Evolutionary conservation across 441 rosid genomes (phyloP), one percentile per base, ranked within the genome.

Genomic region (Viola pubescens): DNA sequence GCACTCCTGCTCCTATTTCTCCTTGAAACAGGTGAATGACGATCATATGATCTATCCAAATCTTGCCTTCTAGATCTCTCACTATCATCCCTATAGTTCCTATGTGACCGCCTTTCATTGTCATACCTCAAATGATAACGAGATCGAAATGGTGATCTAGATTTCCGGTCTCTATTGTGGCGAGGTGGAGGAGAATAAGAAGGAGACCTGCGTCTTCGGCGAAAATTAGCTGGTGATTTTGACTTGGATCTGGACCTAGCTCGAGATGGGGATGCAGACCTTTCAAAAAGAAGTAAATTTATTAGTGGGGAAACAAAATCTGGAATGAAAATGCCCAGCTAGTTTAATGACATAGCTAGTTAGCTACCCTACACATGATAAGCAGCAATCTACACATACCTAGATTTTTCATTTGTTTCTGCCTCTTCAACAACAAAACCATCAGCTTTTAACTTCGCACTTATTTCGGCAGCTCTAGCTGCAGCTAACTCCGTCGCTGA

Each of bases 401-500:
- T 84, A 46, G 96, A 80, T 72, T 88, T 81, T 66, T 52, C 70
- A 63, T 73, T 72, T 39, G 70, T 66, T 75, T 81, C 94, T 70
- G 76, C 74, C 64, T 86, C 99, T 58, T 84, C 95, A 46, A 45
- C 69, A 58, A 65, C 82, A 70, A 75, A 53, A 56, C 98, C 98
- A 72, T 94, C 95, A 73, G 88, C 92, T 75, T 82, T 91, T 72
- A 94, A 73, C 78, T 83, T 94, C 74, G 64, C 87, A 74, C 96
- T 94, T 63, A 92, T 92, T 77, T 92, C 99, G 37, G 97, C 97
- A 74, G 98, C 98, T 74, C 96, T 87, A 12, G 99, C 97, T 52
- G 98, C 92, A 11, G 99, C 98, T 65, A 88, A 77, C 79, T 94
- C 99, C 37, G 99, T 86, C 39, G 97, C 98, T 73, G 98, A 85